These are phyloP conservation scores for Lupinus albus DNA, from an alignment of 306 rosid species.

Conservation along the genomic window DNA sequence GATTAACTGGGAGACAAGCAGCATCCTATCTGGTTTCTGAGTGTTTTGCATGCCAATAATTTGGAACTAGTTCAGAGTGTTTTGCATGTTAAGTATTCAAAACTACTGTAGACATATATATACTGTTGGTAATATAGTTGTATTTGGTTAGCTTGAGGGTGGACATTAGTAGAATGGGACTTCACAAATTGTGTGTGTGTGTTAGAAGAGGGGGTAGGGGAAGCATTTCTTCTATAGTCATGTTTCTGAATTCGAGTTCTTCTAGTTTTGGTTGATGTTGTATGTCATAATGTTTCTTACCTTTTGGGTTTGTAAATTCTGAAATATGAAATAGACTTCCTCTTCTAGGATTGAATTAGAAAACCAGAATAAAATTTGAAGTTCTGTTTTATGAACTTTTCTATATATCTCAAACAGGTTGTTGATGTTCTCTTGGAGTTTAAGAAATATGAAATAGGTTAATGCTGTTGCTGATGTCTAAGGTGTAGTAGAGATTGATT, in stretches of 20 bases:
- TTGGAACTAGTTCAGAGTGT: neutral
- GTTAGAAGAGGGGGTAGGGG: constrained; percentile 39
- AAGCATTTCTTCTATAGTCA: constrained; percentile 37
- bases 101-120: constrained; percentile 37
- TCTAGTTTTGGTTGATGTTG: constrained; percentile 27
- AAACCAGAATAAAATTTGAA: constrained; percentile 28
- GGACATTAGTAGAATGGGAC: constrained; percentile 41
- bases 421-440: neutral
- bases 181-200: constrained; percentile 39
- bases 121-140: constrained; percentile 44
- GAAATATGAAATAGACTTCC: constrained; percentile 35
- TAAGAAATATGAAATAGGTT: neutral
- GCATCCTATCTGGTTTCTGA: constrained; percentile 34
- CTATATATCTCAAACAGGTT: neutral
- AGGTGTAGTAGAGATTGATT: neutral
- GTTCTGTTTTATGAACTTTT: constrained; percentile 17
- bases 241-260: constrained; percentile 44
- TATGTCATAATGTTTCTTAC: constrained; percentile 33
- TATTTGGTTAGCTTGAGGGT: constrained; percentile 44
- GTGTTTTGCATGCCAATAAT: constrained; percentile 38
- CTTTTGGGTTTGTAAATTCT: constrained; percentile 35
- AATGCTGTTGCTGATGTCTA: constrained; percentile 3
- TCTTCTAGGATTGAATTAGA: constrained; percentile 2
- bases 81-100: neutral
- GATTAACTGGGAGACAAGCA: constrained; percentile 34